Conservation (phyloP, 139 green algal species). For the Coelastrella sp. region DNA sequence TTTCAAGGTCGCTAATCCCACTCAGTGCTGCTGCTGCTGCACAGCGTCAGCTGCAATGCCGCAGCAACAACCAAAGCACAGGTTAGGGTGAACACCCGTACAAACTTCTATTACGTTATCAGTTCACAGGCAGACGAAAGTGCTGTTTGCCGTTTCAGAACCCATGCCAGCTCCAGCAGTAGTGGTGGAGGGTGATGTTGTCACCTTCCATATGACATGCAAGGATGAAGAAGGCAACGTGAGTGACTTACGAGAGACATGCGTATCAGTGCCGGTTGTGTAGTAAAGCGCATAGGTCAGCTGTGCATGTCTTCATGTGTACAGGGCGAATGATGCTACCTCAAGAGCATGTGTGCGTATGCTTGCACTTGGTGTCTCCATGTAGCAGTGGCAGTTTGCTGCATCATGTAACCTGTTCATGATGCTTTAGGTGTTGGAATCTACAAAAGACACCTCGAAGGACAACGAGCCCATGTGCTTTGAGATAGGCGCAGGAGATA, state of each 20-base stretch:
- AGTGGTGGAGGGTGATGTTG: conserved; percentile 69
- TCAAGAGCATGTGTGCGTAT: too few species aligned
- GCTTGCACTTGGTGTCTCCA: too few species aligned
- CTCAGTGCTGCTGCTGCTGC: too few species aligned
- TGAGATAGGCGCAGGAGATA: conserved; percentile 86
- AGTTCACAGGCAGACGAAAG: background rate
- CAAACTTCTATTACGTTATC: too few species aligned
- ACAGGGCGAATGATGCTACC: too few species aligned
- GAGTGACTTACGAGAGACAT: background rate
- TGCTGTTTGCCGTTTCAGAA: background rate
- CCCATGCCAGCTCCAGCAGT: conserved; percentile 14
- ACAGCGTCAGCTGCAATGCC: background rate
- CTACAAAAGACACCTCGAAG: conserved; percentile 55
- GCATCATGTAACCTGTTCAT: background rate
- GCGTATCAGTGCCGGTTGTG: too few species aligned
- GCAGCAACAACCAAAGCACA: background rate
- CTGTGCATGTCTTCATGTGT: too few species aligned
- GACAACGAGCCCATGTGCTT: conserved; percentile 79
- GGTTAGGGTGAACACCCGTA: too few species aligned
- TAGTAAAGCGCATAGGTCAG: too few species aligned
- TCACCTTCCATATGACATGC: conserved; percentile 70
- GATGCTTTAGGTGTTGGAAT: conserved; percentile 57
- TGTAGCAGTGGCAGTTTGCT: background rate
- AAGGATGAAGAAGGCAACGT: conserved; percentile 73
- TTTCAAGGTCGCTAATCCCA: too few species aligned